Base-by-base conservation (phyloP, 345 rosid species). In the Euphorbia peplus region DNA sequence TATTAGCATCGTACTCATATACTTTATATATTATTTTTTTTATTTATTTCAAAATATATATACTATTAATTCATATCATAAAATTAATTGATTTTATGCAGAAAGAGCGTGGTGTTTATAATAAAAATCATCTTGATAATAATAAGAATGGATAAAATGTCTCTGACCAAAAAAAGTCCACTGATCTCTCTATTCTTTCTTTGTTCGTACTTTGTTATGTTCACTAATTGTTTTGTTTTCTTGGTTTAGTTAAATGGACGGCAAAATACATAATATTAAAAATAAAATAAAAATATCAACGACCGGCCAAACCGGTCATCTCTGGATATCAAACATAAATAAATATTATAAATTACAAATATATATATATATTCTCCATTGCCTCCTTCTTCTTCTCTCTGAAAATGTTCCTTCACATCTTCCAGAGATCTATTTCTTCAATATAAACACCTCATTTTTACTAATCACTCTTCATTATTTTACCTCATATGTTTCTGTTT, bases 361-460 rank as follows among this genome's bases (percentile, higher is more conserved):
- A 56, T 69, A 69, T 73, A 61, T 77, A 75, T 75, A 82, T 78
- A 76, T 67, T 59, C 75, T 58, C 74, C 76, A 53, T 51, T 62
- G 73, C 82, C 76, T 73, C 75, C 63, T 72, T 73, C 63, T 9
- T 13, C 18, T 4, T 5, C 21, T 60, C 2, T 10, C 21, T 10
- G 32, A 74, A 71, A 71, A 66, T 74, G 83, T 74, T 79, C 82
- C 73, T 68, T 78, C 84, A 78, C 68, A 76, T 76, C 83, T 80
- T 79, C 83, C 82, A 21, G 68, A 75, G 50, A 5, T 60, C 42
- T 15, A 19, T 59, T 39, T 57, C 60, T 28, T 24, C 37, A 28
- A 28, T 29, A 4, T 29, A 26, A 9, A 5, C 52, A 57, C 5
- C n/a, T n/a, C n/a, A 60, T 70, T 32, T 63, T 55, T 57, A 44